phyloP scores from a whole-genome alignment of 2,329 filamentous ascomycete species.

The Fusarium scirpi region DNA sequence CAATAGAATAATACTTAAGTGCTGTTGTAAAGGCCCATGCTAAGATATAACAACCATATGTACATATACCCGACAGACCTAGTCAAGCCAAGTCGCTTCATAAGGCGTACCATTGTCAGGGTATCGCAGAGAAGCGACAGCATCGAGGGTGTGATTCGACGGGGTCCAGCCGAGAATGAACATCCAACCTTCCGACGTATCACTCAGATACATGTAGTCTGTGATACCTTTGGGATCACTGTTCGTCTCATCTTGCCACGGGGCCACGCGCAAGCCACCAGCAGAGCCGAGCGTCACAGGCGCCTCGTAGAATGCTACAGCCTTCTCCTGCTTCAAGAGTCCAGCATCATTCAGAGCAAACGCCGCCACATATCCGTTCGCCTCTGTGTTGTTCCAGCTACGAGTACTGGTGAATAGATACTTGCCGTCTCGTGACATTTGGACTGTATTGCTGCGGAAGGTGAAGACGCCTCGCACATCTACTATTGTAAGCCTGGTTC shows the following conservation, averaged over 20 bases:
- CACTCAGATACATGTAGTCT: conserved; percentile 11
- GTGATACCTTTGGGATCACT: background rate
- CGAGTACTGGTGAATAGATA: conserved; percentile 5
- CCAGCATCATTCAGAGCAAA: background rate
- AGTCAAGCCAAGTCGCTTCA: conserved; percentile 13
- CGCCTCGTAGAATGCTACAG: conserved; percentile 3
- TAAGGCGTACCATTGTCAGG: conserved; percentile 5
- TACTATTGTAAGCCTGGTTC: background rate
- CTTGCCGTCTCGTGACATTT: conserved; percentile 8
- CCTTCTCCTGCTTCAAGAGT: background rate
- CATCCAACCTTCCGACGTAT: conserved; percentile 8
- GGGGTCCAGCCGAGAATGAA: conserved; percentile 6
- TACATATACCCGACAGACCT: background rate
- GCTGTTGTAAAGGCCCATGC: too few relatives aligned
- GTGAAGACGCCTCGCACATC: background rate
- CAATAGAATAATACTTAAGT: too few relatives aligned
- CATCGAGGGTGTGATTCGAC: background rate
- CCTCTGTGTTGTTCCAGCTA: conserved; percentile 12
- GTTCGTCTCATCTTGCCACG: conserved; percentile 5
- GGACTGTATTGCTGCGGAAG: conserved; percentile 12
- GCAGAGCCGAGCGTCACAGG: conserved; percentile 11
- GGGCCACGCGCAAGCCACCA: background rate
- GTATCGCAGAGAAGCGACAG: conserved; percentile 4
- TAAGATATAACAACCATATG: too few relatives aligned
- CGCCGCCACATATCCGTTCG: conserved; percentile 4